These are phyloP conservation scores for Neurospora sp. DNA, from an alignment of 495 filamentous ascomycete species.

Conservation along the genomic window DNA sequence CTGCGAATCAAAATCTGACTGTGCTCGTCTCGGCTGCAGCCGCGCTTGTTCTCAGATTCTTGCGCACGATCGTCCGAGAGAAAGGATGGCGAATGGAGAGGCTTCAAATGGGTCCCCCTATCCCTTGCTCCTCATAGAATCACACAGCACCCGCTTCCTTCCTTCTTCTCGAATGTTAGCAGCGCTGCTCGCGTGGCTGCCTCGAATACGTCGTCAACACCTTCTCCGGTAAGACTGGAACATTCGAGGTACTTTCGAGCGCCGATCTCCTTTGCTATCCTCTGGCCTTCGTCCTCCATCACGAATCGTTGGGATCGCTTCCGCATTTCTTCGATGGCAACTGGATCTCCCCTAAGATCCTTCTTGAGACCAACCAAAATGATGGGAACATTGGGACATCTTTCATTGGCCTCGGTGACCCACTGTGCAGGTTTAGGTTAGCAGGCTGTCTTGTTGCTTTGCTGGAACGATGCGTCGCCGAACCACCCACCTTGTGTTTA, in stretches of 20 bases:
- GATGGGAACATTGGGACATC: slow-evolving; percentile 86
- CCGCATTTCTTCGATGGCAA: slow-evolving; percentile 94
- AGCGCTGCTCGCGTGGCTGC: slow-evolving; percentile 93
- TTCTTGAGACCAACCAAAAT: slow-evolving; percentile 98
- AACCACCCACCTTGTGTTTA: slow-evolving; percentile 72
- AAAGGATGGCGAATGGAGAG: background rate
- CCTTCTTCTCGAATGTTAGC: slow-evolving; percentile 80
- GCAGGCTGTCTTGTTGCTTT: background rate
- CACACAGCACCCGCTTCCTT: slow-evolving; percentile 75
- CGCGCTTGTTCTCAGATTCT: background rate
- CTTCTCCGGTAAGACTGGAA: slow-evolving; percentile 92
- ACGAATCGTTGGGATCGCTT: slow-evolving; percentile 87
- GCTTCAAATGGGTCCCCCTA: background rate
- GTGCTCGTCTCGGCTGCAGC: background rate
- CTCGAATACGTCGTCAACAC: slow-evolving; percentile 98
- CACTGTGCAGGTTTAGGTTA: slow-evolving; percentile 47
- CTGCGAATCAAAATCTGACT: background rate
- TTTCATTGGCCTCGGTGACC: slow-evolving; percentile 92
- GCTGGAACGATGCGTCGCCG: background rate
- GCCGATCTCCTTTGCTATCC: slow-evolving; percentile 73
- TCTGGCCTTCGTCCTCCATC: slow-evolving; percentile 65
- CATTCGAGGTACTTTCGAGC: slow-evolving; percentile 96
- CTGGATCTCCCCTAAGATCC: slow-evolving; percentile 88
- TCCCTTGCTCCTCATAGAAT: slow-evolving; percentile 57
- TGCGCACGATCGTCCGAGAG: background rate